A percentile compares a stretch with the other conserved stretches of the same genome.
Evolutionary conservation across 495 filamentous ascomycete species (phyloP).

Genomic region (Aspergillus ellipticus): DNA sequence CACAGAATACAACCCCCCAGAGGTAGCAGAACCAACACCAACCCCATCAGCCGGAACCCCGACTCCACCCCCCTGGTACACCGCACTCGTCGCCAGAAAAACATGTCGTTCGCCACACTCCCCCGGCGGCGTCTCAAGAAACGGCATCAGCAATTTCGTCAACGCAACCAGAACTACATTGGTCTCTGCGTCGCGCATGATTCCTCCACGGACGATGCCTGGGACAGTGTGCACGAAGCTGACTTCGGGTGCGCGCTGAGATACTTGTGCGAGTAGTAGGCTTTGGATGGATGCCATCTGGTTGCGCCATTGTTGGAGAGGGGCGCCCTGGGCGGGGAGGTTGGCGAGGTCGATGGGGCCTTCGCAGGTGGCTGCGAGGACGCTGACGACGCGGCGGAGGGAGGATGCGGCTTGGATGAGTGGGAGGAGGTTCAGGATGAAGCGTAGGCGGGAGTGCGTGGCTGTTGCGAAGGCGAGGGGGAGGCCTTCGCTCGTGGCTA

Average conservation of each 20-base stretch:
- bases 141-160: too few species aligned
- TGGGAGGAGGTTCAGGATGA: conserved; percentile 4
- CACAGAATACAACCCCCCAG: too few species aligned
- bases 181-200: neutral
- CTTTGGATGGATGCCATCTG: too few species aligned
- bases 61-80: too few species aligned
- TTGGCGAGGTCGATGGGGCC: neutral
- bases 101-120: too few species aligned
- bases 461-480: neutral
- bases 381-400: neutral
- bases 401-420: neutral
- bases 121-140: too few species aligned
- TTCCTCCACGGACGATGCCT: neutral
- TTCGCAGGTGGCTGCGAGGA: conserved; percentile 1
- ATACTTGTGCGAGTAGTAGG: neutral
- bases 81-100: too few species aligned
- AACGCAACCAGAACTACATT: too few species aligned
- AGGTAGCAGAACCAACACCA: too few species aligned
- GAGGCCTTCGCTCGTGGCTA: neutral
- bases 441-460: conserved; percentile 3
- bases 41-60: too few species aligned
- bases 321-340: conserved; percentile 1
- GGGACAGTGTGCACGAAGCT: conserved; percentile 4
- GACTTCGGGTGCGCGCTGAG: neutral
- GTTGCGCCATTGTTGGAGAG: neutral